Base-by-base conservation (phyloP, 2,329 filamentous ascomycete species). In the Amesomyces nigricolor region DNA sequence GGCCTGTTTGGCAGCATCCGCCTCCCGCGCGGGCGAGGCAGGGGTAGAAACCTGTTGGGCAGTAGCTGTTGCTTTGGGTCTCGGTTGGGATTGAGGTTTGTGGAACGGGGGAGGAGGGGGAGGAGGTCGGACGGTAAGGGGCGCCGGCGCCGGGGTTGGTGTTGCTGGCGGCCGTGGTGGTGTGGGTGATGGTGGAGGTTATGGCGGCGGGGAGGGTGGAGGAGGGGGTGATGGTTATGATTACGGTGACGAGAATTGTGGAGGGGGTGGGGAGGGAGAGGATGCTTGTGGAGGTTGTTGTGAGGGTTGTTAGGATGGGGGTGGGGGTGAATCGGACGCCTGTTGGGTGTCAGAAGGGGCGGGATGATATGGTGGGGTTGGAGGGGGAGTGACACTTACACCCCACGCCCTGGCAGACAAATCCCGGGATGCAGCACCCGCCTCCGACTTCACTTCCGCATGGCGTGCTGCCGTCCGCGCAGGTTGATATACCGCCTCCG, bases 21-120 rank as follows among this genome's bases (percentile, higher is more conserved):
- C 90, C 90, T 13, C 88, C 90, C 57, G 91, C 89, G 57, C 85
- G 84, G 2, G 92, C 92, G 2, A 86, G 82, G 71, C 92, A 97
- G 49, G 89, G 86, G 70, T 97, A 97, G 75, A 91, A 97, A 2
- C 91, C 91, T 0, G 86, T 91, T 0, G 92, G 92, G 64, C 92
- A 97, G 63, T 79, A 75, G 17, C 22, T 26, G 46, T 16, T 32
- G 16, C 32, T 29, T 14, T 10, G 16, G 22, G 14, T 22, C 30
- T 17, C n/a, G 9, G 11, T 29, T 10, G 17, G 10, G 10, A 5
- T 29, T 16, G 35, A 13, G 29, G 72, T 70, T 5, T 70, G 68
- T 6, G 67, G 62, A 5, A 70, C 71, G 55, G 66, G 62, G 54
- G 67, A 61, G 45, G 47, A 64, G 59, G 42, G 63, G 1, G 73